Base-by-base conservation (phyloP, 306 rosid species). In the Echinosophora koreensis region DNA sequence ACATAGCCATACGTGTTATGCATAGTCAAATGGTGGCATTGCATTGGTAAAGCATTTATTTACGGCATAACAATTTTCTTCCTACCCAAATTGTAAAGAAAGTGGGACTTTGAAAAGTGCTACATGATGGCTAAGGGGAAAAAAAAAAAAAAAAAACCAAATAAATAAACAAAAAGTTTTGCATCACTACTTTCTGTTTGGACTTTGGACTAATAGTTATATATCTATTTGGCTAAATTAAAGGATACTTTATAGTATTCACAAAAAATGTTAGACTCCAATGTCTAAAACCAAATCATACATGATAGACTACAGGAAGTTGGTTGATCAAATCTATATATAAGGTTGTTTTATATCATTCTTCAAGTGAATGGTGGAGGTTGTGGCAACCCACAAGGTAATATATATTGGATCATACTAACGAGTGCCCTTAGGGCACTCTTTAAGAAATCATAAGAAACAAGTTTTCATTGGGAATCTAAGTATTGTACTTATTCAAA, bases 11-110 rank as follows among this genome's bases (percentile, higher is more conserved):
- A 22, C 13, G n/a, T 2, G 14, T 54, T 5, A n/a, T 44, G 49
- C 49, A 44, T 13, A 8, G 49, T 9, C 49, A 30, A 59, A 34
- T 60, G 18, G 47, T 34, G 54, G 46, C 66, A 32, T 61, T 34
- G 67, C 51, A 52, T 37, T 55, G 63, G 75, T 52, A 50, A 49
- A 56, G 10, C 14, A 47, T 47, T 13, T 63, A 66, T 44, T 13
- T 63, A 66, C 22, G 12, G 22, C 32, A 0, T 22, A 22, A 22
- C 1, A 22, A 22, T 22, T 22, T 37, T 62, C 14, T 17, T 39
- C 64, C 8, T 27, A 58, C 52, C 32, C 15, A 66, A 66, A 66
- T 22, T 46, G 57, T 66, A 10, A 39, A 11, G 58, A 16, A 16
- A 52, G 28, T 16, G 11, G 58, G 58, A 52, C 58, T 52, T 6